Base-by-base conservation (phyloP, 108 stramenopile genomes). In the Seminavis robusta region DNA sequence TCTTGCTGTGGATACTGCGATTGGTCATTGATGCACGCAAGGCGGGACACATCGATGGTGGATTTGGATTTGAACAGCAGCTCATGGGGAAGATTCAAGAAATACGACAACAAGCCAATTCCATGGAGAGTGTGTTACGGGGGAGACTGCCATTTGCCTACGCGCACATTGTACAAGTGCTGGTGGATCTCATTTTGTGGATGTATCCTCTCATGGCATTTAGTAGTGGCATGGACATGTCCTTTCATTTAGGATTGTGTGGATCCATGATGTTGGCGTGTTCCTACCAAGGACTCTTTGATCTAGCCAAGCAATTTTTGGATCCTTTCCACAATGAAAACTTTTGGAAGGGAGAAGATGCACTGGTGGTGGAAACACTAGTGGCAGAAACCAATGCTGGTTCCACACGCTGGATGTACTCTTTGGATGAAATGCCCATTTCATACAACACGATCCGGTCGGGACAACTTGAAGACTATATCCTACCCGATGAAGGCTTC, bases 321-420 rank as follows among this genome's bases (percentile, higher is more conserved):
- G 75, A 76, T 55, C 75, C 72, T 28, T 69, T 65, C 32, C 47
- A 64, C 49, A 77, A 73, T 53, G 67, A 77, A 54, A 64, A 65
- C 40, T 71, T 58, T 24, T 63, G 70, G 31, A 19, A 52, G 16
- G 70, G 70, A 9, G 56, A 59, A 32, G 70, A 64, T 25, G 56
- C 63, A 3, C 38, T 71, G 23, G 29, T 27, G 17, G 63, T 71
- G 8, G 63, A 56, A 15, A 64, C 63, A 2, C 34, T 71, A 15
- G 59, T 71, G 27, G 63, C 63, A 5, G 70, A 71, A 38, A 47
- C 61, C 1, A 71, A 71, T 47, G 45, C 56, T 11, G 70, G 63
- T n/a, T 50, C 47, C 24, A 26, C 52, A 7, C 51, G 70, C 16
- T 71, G 70, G 70, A 24, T 71, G 2, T 42, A 65, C 17, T 62